Percentiles rank a stretch among this genome's conserved stretches.
phyloP scores from a whole-genome alignment of 2,329 filamentous ascomycete genomes.

The Calonectria hongkongensis region DNA sequence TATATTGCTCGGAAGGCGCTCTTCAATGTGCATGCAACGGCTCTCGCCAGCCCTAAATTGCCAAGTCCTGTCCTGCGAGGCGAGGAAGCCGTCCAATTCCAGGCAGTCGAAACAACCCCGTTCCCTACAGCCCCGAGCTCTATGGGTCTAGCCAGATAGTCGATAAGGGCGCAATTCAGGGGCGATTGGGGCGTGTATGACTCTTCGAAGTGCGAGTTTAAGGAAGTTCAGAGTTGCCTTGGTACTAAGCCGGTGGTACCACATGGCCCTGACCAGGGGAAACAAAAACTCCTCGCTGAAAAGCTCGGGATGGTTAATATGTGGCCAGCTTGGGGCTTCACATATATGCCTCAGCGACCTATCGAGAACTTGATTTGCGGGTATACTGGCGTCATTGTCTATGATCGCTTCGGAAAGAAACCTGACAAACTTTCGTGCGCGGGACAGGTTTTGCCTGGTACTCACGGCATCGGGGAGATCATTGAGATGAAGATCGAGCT shows the following conservation, averaged over 20 bases:
- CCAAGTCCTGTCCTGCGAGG: neutral
- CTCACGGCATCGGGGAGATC: neutral
- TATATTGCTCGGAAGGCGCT: neutral
- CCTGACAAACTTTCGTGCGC: neutral
- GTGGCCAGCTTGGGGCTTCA: neutral
- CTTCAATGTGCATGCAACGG: neutral
- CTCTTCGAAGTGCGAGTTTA: slow-evolving; percentile 1
- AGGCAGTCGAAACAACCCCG: slow-evolving; percentile 19
- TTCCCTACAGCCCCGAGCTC: neutral
- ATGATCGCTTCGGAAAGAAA: slow-evolving; percentile 21
- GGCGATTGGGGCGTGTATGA: slow-evolving; percentile 26
- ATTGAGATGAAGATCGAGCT: slow-evolving; percentile 30
- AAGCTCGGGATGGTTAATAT: neutral
- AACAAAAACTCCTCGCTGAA: slow-evolving; percentile 11
- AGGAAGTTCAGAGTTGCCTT: slow-evolving; percentile 19
- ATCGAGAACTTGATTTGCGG: neutral
- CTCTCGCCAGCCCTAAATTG: neutral
- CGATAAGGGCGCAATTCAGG: slow-evolving; percentile 1
- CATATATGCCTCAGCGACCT: neutral
- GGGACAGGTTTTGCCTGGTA: neutral
- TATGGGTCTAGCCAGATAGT: slow-evolving; percentile 30
- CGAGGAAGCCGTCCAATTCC: slow-evolving; percentile 28
- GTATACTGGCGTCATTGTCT: neutral
- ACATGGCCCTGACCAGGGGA: slow-evolving; percentile 6
- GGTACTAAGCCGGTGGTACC: neutral